Conservation (phyloP, 345 rosid genomes). For the Corymbia maculata region DNA sequence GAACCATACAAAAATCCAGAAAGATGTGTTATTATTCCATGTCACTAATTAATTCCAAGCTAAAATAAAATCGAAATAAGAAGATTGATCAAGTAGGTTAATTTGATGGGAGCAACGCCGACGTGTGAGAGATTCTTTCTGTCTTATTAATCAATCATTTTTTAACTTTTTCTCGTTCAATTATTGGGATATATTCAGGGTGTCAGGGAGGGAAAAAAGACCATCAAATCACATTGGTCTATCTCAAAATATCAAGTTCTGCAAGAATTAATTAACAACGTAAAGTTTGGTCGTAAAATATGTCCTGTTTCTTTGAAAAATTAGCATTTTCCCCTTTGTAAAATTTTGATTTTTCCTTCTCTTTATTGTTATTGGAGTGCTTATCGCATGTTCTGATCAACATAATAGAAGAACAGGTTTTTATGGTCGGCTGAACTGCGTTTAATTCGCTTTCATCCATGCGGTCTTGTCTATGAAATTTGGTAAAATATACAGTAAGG, state of each 20-base stretch:
- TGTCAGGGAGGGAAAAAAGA: background rate
- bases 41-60: background rate
- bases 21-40: background rate
- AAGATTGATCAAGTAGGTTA: background rate
- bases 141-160: background rate
- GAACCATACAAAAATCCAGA: background rate
- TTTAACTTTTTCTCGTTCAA: background rate
- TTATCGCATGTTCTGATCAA: background rate
- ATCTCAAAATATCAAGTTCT: background rate
- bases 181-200: background rate
- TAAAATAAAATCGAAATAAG: background rate
- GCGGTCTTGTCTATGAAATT: background rate
- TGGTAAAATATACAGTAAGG: background rate
- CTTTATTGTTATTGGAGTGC: background rate
- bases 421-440: background rate
- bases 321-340: background rate
- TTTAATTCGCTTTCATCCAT: background rate
- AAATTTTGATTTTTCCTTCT: background rate
- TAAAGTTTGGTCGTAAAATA: background rate
- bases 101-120: background rate
- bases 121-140: background rate
- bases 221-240: background rate
- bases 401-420: background rate
- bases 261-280: background rate
- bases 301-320: background rate